Evolutionary conservation across 306 rosid genomes (phyloP).

Genomic region (Dalbergia oliveri): DNA sequence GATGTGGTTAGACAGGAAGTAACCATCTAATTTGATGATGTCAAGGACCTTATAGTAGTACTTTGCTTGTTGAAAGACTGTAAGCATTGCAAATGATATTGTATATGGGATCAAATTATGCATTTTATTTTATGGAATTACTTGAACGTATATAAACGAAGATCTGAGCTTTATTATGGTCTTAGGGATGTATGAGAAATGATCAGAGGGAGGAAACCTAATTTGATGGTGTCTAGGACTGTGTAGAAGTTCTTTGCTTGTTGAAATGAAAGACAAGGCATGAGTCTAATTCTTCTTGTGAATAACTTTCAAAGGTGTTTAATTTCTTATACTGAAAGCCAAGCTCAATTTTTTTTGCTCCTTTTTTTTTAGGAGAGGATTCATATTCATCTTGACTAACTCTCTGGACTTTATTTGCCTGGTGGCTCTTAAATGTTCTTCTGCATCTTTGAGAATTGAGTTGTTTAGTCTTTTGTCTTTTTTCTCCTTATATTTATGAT

Average conservation of each 20-base stretch:
- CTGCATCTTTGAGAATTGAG: neutral
- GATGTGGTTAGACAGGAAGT: too few relatives aligned
- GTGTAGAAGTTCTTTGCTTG: slow-evolving; percentile 25
- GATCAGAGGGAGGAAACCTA: neutral
- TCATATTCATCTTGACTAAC: slow-evolving; percentile 14
- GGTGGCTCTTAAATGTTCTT: slow-evolving; percentile 26
- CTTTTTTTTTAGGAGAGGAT: neutral
- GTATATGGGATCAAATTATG: neutral
- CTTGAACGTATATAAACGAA: neutral
- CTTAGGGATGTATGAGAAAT: neutral
- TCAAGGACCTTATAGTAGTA: too few relatives aligned
- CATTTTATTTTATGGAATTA: neutral
- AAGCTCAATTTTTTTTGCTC: neutral
- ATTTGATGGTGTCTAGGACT: slow-evolving; percentile 1
- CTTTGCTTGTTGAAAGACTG: too few relatives aligned
- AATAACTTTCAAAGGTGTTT: slow-evolving; percentile 12
- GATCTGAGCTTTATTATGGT: neutral
- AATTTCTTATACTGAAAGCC: too few relatives aligned
- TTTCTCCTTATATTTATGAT: slow-evolving; percentile 9
- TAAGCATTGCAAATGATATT: slow-evolving; percentile 19
- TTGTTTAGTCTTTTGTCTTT: slow-evolving; percentile 15
- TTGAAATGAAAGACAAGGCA: slow-evolving; percentile 3
- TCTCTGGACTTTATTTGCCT: slow-evolving; percentile 1
- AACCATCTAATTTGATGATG: too few relatives aligned
- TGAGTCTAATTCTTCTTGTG: neutral